These are phyloP conservation scores for Pezicula radicicola DNA, from an alignment of 2,329 filamentous ascomycete genomes.

Conservation along the genomic window DNA sequence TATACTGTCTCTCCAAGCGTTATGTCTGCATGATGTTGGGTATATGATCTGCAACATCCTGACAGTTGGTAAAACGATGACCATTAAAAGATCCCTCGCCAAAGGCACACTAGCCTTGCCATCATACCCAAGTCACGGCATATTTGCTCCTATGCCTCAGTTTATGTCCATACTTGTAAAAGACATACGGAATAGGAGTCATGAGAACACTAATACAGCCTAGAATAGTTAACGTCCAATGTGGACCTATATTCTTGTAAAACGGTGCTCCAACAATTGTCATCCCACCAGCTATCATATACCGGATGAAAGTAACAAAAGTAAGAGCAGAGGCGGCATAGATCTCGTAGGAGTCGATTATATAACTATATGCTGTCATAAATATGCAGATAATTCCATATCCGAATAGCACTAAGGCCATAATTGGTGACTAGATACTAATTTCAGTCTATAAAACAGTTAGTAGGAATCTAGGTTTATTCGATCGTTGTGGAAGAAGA, in stretches of 20 bases:
- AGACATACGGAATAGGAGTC: slow-evolving; percentile 37
- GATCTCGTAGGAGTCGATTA: slow-evolving; percentile 36
- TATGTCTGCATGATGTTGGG: no score
- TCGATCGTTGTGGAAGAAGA: neutral
- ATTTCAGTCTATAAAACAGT: slow-evolving; percentile 21
- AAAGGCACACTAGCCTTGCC: no score
- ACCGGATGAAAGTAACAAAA: slow-evolving; percentile 36
- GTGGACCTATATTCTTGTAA: slow-evolving; percentile 34
- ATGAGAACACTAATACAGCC: slow-evolving; percentile 34
- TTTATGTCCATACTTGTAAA: slow-evolving; percentile 31
- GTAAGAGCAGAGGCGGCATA: slow-evolving; percentile 35
- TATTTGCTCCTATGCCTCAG: slow-evolving; percentile 18
- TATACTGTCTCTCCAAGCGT: no score
- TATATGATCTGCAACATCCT: no score
- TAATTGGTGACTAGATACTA: slow-evolving; percentile 38
- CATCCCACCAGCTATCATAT: slow-evolving; percentile 35
- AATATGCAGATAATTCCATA: slow-evolving; percentile 38
- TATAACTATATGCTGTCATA: slow-evolving; percentile 40
- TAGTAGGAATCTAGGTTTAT: no score
- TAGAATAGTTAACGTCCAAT: slow-evolving; percentile 37
- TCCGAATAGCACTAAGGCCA: slow-evolving; percentile 37
- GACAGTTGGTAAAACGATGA: no score
- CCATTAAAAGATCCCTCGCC: no score
- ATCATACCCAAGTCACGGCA: neutral
- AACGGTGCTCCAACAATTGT: slow-evolving; percentile 27